Evolutionary conservation across 2,329 filamentous ascomycete genomes (phyloP).

Genomic region (Aspergillus pseudotamarii): DNA sequence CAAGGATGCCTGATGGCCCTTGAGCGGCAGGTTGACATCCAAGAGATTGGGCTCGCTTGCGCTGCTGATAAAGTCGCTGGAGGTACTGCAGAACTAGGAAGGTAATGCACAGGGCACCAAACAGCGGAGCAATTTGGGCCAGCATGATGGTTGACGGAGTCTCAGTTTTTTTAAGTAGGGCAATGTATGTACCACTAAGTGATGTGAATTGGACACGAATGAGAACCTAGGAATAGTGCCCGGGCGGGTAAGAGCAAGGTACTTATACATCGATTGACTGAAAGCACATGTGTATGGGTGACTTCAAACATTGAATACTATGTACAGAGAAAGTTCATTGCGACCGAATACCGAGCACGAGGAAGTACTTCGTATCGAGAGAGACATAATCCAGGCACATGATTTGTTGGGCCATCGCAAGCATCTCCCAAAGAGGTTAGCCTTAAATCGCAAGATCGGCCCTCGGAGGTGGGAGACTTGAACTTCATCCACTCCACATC

Average conservation of each 20-base stretch:
- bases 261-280: background rate
- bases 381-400: background rate
- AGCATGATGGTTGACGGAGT: conserved; percentile 23
- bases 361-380: background rate
- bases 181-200: background rate
- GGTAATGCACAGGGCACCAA: conserved; percentile 23
- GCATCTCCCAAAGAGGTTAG: conserved; percentile 16
- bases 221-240: background rate
- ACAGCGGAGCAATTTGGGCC: conserved; percentile 20
- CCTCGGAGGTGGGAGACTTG: background rate
- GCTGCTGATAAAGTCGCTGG: conserved; percentile 24
- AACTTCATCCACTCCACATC: background rate
- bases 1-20: conserved; percentile 21
- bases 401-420: conserved; percentile 17
- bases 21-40: conserved; percentile 26
- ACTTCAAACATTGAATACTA: background rate
- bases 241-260: background rate
- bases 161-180: background rate
- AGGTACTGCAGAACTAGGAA: conserved; percentile 28
- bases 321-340: background rate
- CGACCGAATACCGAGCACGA: background rate
- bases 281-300: background rate
- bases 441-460: background rate
- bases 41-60: conserved; percentile 28
- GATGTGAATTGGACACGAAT: background rate